Conservation (phyloP, 352 stramenopile genomes). For the Phytopythium vexans region DNA sequence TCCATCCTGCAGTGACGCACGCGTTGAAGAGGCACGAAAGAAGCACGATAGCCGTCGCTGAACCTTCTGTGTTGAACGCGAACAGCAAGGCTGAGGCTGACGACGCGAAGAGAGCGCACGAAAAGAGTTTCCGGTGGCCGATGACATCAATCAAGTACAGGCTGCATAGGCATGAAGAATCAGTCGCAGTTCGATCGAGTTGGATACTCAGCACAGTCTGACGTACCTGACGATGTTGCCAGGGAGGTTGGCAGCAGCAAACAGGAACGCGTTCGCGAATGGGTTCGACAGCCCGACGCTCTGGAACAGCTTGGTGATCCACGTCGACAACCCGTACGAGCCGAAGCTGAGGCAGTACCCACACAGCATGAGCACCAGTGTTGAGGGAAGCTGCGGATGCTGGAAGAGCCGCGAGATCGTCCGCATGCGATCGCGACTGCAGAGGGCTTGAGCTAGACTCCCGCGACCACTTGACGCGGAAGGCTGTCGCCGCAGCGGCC, state of each 20-base stretch:
- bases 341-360: constrained; percentile 83
- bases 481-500: background rate
- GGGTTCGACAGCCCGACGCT: constrained; percentile 81
- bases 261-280: constrained; percentile 93
- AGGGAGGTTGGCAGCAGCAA: constrained; percentile 88
- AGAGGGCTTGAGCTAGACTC: constrained; percentile 26
- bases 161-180: constrained; percentile 14
- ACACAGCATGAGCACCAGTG: constrained; percentile 65
- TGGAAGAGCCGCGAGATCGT: constrained; percentile 50
- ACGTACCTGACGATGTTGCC: constrained; percentile 84
- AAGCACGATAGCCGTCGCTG: constrained; percentile 71
- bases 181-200: background rate
- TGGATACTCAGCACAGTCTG: background rate
- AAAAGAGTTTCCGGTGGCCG: constrained; percentile 67
- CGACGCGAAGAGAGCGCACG: constrained; percentile 62
- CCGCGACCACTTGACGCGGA: too few relatives aligned
- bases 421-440: constrained; percentile 56
- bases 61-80: constrained; percentile 69
- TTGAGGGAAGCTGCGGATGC: constrained; percentile 31
- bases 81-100: constrained; percentile 70
- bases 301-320: constrained; percentile 93
- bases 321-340: constrained; percentile 91
- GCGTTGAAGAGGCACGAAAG: constrained; percentile 91
- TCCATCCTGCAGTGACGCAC: constrained; percentile 89
- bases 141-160: constrained; percentile 71